Conservation (phyloP, 768 basidiomycete genomes). For the Hypholoma fasciculare region DNA sequence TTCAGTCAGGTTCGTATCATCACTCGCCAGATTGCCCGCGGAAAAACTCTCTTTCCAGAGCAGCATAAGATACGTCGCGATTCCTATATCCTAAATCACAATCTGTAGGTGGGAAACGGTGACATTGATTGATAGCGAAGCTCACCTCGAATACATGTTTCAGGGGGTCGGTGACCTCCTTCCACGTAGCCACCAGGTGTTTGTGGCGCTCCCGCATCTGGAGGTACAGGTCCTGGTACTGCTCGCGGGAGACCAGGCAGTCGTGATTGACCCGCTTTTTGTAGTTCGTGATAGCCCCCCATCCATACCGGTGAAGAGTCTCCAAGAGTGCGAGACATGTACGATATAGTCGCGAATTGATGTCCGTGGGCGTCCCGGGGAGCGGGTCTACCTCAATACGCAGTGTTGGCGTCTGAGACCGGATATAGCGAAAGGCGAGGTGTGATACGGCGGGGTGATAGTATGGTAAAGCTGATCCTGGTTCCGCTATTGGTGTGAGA, state of each 20-base stretch:
- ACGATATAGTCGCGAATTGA: constrained; percentile 69
- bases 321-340: constrained; percentile 83
- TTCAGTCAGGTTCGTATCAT: constrained; percentile 20
- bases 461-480: constrained; percentile 65
- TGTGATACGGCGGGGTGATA: constrained; percentile 86
- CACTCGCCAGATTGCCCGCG: neutral
- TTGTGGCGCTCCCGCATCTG: constrained; percentile 84
- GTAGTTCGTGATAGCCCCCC: constrained; percentile 80
- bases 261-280: constrained; percentile 88
- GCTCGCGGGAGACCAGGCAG: constrained; percentile 68
- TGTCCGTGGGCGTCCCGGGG: constrained; percentile 46
- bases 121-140: neutral
- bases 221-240: constrained; percentile 90
- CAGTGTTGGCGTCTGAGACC: constrained; percentile 33
- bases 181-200: constrained; percentile 72
- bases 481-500: constrained; percentile 55
- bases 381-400: constrained; percentile 61
- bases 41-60: constrained; percentile 81
- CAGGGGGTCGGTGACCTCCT: constrained; percentile 79
- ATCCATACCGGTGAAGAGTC: constrained; percentile 84
- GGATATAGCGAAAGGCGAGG: constrained; percentile 78
- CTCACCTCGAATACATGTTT: constrained; percentile 90
- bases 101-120: neutral
- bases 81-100: constrained; percentile 83
- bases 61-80: constrained; percentile 90